Evolutionary conservation across 495 filamentous ascomycete species (phyloP).

Genomic region (Glarea lozoyensis): DNA sequence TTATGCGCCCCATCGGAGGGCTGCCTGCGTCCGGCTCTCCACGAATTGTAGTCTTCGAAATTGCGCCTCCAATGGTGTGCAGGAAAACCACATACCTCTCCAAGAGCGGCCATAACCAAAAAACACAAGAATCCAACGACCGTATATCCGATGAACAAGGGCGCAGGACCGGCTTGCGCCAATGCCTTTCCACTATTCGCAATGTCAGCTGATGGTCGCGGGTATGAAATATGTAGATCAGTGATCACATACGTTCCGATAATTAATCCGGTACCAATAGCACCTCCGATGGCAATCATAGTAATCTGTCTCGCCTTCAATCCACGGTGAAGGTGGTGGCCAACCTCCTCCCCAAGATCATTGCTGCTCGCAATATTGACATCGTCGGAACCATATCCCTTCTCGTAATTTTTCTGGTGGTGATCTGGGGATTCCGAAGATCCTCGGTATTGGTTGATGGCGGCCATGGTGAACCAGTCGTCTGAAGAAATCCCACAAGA

Average conservation of each 20-base stretch:
- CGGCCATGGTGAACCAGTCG: no score
- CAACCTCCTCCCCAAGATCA: conserved; percentile 8
- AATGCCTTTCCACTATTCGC: conserved; percentile 41
- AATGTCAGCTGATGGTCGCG: conserved; percentile 12
- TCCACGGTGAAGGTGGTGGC: conserved; percentile 42
- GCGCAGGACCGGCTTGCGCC: conserved; percentile 56
- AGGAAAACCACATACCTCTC: conserved; percentile 46
- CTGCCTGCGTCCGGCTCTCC: no score
- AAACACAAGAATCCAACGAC: conserved; percentile 59
- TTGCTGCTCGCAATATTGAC: conserved; percentile 2
- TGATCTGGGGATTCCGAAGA: conserved; percentile 1
- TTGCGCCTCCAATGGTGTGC: conserved; percentile 32
- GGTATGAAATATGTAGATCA: conserved; percentile 1
- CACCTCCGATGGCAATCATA: conserved; percentile 81
- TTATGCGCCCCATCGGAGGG: neutral
- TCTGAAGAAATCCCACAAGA: no score
- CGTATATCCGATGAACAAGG: conserved; percentile 59
- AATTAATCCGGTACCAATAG: conserved; percentile 53
- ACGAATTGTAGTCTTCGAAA: conserved; percentile 35
- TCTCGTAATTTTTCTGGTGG: no score
- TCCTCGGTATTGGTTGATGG: conserved; percentile 1
- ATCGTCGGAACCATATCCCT: neutral
- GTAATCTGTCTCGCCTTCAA: conserved; percentile 61
- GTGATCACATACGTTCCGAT: conserved; percentile 16
- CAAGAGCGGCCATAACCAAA: conserved; percentile 47